Base-by-base conservation (phyloP, 1,139 yeast genomes). In the Candida sojae region DNA sequence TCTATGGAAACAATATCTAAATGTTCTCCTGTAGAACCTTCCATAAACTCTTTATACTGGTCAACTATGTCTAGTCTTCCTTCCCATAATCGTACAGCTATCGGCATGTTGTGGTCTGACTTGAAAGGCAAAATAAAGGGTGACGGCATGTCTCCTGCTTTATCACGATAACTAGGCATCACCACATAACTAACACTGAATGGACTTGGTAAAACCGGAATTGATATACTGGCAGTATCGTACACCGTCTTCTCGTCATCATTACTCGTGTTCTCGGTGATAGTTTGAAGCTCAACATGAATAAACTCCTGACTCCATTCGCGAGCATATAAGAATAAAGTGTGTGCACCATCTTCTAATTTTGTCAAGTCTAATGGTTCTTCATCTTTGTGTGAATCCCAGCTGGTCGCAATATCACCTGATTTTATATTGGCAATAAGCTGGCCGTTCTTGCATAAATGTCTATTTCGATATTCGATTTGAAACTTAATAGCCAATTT, bases 11-110 rank as follows among this genome's bases (percentile, higher is more conserved):
- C 47, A 1, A 77, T 52, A 3, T 66, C 66, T 13, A 26, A 69
- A 46, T 6, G 60, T 26, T 60, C 38, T 13, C 42, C 30, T 25
- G 37, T 11, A 29, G 39, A 47, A 3, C 23, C 17, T 29, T 37
- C 43, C 39, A 23, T 39, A 30, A 44, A 42, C 25, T 33, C 32
- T 25, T 41, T 21, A 23, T 38, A 31, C 23, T 36, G 28, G 32
- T 57, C 60, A 6, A 49, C 44, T 4, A 73, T 44, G 0, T 50
- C 41, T 3, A 67, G 51, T 37, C 66, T 67, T 6, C 71, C 73
- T 37, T 64, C 55, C 87, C 87, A 82, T 7, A 64, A 54, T 46
- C 87, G 64, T 2, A 72, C 62, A 4, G 79, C 76, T 38, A 71
- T 66, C 0, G 84, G 83, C 62, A 71, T 62, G 13, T 45, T 44